Evolutionary conservation across 345 rosid species (phyloP), one percentile per base, ranked within the genome.

Genomic region (Luvunga scandens): DNA sequence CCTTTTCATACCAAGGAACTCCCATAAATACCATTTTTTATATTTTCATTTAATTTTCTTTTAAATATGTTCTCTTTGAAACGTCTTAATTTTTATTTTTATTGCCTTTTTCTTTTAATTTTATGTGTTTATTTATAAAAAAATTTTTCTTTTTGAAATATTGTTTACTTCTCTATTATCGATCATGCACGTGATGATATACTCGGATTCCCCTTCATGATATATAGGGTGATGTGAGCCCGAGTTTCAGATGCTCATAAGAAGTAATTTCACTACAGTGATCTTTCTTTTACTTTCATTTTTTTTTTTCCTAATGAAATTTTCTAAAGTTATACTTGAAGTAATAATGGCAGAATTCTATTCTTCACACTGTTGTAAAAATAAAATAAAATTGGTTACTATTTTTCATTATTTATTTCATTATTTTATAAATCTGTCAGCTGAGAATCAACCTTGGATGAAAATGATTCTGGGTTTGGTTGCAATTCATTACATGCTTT

Each of bases 161-260:
- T 45, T 45, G 18, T 45, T 45, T 45, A 13, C n/a, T 12, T 33
- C 2, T 28, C 8, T 68, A 27, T n/a, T 27, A 48, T 60, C 57
- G 55, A 21, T 88, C 91, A 87, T 64, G 50, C 4, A 45, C 13
- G 5, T 85, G 94, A 88, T 53, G 93, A 89, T 7, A 12, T 81
- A 78, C 90, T 88, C 84, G 91, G 94, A 88, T 90, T 92, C 90
- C 93, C 91, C 92, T 90, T 88, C 90, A 82, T 85, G 87, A 79
- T 89, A 66, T 73, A 25, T 24, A 88, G 93, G 84, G 78, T 90
- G 92, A 89, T 89, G 93, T 67, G 81, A 86, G 13, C 72, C 89
- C 85, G 90, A 93, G 96, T 69, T 76, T 87, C 90, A 75, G 92
- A 89, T 89, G 88, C 87, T 67, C 18, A 4, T 64, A 5, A 27